Conservation (phyloP, 495 filamentous ascomycete genomes). For the Polyplosphaeria fusca region DNA sequence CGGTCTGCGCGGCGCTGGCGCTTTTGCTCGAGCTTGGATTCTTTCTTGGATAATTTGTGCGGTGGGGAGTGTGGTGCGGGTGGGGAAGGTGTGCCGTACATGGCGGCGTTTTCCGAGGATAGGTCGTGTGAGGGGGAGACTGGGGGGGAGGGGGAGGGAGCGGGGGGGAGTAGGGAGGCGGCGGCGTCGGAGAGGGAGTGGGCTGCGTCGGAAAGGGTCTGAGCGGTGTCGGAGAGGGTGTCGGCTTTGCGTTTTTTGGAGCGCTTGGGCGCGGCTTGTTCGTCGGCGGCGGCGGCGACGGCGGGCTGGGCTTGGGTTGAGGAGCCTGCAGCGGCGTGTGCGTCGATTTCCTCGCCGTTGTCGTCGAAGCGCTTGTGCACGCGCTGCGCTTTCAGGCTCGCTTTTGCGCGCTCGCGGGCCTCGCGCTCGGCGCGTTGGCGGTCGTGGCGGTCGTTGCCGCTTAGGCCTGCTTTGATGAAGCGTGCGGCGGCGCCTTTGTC, state of each 20-base stretch:
- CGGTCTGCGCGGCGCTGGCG: neutral
- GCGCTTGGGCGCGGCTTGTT: too few species aligned
- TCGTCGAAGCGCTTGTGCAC: constrained; percentile 35
- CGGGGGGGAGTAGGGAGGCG: too few species aligned
- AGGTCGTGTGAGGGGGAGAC: too few species aligned
- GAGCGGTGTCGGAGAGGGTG: too few species aligned
- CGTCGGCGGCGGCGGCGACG: too few species aligned
- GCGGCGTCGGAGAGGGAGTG: too few species aligned
- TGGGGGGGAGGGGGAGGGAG: too few species aligned
- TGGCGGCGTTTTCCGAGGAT: too few species aligned
- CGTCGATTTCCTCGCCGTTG: constrained; percentile 36
- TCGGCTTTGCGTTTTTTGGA: constrained; percentile 23
- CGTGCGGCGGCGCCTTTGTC: constrained; percentile 78
- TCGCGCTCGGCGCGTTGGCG: constrained; percentile 16
- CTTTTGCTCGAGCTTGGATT: too few species aligned
- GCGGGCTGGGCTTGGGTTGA: neutral
- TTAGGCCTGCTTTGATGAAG: constrained; percentile 77
- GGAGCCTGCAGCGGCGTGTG: constrained; percentile 30
- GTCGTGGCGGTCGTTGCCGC: constrained; percentile 60
- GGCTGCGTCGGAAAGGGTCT: too few species aligned
- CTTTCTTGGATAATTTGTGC: neutral
- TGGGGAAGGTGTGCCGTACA: too few species aligned
- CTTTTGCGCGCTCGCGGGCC: constrained; percentile 46
- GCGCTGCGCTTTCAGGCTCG: constrained; percentile 8
- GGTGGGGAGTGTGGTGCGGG: neutral